A percentile compares a stretch with the other conserved stretches of the same genome.
Conservation (phyloP, 2,329 filamentous ascomycete genomes). For the Anthostomella pinea region DNA sequence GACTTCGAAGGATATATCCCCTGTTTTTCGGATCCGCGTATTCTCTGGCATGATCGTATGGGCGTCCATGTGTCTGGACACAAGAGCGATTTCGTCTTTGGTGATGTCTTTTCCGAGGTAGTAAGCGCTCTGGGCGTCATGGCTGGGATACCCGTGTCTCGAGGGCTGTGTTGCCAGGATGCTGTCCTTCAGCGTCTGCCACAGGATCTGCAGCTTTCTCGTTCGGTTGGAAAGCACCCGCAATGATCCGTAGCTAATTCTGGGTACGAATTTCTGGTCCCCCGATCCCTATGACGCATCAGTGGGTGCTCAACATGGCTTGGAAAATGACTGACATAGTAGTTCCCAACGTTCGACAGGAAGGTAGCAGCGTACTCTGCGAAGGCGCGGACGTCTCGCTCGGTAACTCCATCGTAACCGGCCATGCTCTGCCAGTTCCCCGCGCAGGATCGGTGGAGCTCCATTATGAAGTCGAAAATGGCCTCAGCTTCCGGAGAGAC, state of each 20-base stretch:
- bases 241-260: slow-evolving; percentile 40
- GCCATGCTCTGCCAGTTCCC: slow-evolving; percentile 51
- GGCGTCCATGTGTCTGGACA: slow-evolving; percentile 49
- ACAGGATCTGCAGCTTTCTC: slow-evolving; percentile 38
- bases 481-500: slow-evolving; percentile 55
- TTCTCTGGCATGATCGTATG: slow-evolving; percentile 55
- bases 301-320: background rate
- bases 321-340: slow-evolving; percentile 42
- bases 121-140: slow-evolving; percentile 52
- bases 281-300: slow-evolving; percentile 42
- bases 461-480: slow-evolving; percentile 60
- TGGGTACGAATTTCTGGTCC: slow-evolving; percentile 58
- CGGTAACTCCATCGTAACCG: slow-evolving; percentile 37
- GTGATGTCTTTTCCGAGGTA: slow-evolving; percentile 52
- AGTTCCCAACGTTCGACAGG: slow-evolving; percentile 59
- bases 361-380: slow-evolving; percentile 56
- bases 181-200: slow-evolving; percentile 40
- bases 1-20: slow-evolving; percentile 41
- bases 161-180: slow-evolving; percentile 50
- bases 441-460: slow-evolving; percentile 45
- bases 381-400: slow-evolving; percentile 46
- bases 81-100: slow-evolving; percentile 49
- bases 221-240: slow-evolving; percentile 41
- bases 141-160: slow-evolving; percentile 53
- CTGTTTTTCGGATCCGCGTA: slow-evolving; percentile 47